Base-by-base conservation (phyloP, 176 grass and related monocot species). In the Stipa capillata region DNA sequence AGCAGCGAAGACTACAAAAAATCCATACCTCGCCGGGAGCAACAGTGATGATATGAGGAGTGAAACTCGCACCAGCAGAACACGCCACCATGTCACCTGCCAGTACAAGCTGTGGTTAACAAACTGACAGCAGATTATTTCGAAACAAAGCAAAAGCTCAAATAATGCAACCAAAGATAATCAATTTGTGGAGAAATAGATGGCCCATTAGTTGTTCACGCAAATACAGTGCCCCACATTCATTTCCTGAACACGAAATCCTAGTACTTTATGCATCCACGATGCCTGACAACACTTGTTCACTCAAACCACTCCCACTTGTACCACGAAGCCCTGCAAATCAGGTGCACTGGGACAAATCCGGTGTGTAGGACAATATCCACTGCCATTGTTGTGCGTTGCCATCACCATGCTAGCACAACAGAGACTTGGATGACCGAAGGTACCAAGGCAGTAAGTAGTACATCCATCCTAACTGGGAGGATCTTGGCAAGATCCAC, bases 11-110 rank as follows among this genome's bases (percentile, higher is more conserved):
- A 39, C 63, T 64, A 15, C 4, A 47, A 75, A 45, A 71, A 75
- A 69, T 66, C 7, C 72, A 60, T 91, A 99, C 97, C 97, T 99
- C 92, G 20, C 97, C 97, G 53, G 90, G 85, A 68, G 97, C 92
- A 37, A 99, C 92, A 45, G 92, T 99, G 35, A 99, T 87, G 42
- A 96, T 80, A 82, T 99, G 97, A 32, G 97, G 97, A 35, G 92
- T 93, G 73, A 99, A 99, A 83, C 90, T 96, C 56, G 89, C 88
- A 70, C 92, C 92, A 73, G 97, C 90, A 82, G 95, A 90, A 72
- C 86, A 87, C 1, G 92, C 88, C 53, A 91, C 88, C 85, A 92
- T 89, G 33, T 84, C 86, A 81, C 89, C 92, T 94, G 81, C 40
- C 41, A 80, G 52, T 14, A 65, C 4, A 81, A 21, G 6, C 11